phyloP scores from a whole-genome alignment of 2,329 filamentous ascomycete species.

The Beauveria sp. region DNA sequence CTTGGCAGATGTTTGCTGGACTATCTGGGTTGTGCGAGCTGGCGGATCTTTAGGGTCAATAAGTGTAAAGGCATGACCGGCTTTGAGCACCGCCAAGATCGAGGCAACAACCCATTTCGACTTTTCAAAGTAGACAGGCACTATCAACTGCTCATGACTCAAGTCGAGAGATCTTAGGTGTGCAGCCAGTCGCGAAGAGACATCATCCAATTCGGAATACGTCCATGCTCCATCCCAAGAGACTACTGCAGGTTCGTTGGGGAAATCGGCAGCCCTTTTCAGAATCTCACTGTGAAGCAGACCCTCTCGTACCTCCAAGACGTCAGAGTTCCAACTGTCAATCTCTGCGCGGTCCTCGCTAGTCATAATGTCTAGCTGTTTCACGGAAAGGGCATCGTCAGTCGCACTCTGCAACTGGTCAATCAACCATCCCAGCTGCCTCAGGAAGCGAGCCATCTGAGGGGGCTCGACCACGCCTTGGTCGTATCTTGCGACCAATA shows the following conservation, averaged over 20 bases:
- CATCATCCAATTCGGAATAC: conserved; percentile 13
- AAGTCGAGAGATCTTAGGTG: not conserved
- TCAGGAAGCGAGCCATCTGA: not conserved
- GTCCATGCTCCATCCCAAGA: conserved; percentile 8
- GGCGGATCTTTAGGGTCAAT: not conserved
- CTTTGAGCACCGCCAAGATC: not conserved
- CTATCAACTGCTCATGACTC: conserved; percentile 8
- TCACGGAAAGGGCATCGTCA: not conserved
- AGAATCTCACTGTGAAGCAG: not conserved
- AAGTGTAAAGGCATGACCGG: not conserved
- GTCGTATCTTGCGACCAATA: not conserved
- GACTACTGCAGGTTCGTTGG: not conserved
- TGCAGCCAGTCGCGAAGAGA: conserved; percentile 4
- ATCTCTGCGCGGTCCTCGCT: not conserved
- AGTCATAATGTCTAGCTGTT: not conserved
- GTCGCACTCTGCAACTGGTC: not conserved
- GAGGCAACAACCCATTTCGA: not conserved
- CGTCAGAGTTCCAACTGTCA: not conserved
- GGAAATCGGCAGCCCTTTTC: not conserved
- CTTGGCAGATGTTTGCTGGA: not conserved
- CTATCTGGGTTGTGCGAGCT: not conserved
- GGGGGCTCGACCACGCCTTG: not conserved
- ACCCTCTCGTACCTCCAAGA: not conserved
- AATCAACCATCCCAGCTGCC: not conserved
- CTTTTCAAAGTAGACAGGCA: conserved; percentile 10